Percentiles rank a stretch among this genome's conserved stretches.
Conservation (phyloP, 1,284 basidiomycete species). For the Trichosporon inkin region DNA sequence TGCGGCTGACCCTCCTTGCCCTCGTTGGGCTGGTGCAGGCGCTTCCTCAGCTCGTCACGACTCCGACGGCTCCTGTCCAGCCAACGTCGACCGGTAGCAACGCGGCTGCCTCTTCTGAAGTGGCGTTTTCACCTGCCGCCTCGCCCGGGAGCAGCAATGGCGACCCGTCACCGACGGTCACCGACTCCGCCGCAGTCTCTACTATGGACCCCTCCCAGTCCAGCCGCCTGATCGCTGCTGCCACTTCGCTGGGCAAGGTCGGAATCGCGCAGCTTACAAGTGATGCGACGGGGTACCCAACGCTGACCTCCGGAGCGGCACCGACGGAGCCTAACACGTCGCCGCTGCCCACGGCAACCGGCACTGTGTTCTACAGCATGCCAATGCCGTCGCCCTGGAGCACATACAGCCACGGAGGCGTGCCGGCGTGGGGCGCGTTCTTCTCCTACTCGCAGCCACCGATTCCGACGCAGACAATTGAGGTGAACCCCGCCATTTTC, state of each 20-base stretch:
- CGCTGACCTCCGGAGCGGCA: background rate
- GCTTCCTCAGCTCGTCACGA: too few relatives aligned
- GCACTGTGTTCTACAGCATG: background rate
- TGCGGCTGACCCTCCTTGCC: too few relatives aligned
- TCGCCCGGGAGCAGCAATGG: background rate
- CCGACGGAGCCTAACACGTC: slow-evolving; percentile 1
- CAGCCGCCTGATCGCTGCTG: background rate
- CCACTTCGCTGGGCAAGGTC: background rate
- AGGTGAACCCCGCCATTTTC: slow-evolving; percentile 3
- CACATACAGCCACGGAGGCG: background rate
- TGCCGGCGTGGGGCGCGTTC: slow-evolving; percentile 3
- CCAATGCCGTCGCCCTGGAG: background rate
- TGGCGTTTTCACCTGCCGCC: background rate
- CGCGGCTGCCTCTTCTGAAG: background rate
- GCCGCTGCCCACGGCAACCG: background rate
- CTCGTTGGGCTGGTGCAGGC: too few relatives aligned
- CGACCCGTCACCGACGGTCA: background rate
- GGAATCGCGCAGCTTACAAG: background rate
- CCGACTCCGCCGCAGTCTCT: background rate
- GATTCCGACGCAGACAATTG: background rate
- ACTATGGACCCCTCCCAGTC: background rate
- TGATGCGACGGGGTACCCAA: background rate
- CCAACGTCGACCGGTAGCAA: background rate
- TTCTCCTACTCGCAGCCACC: slow-evolving; percentile 7
- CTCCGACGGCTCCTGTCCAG: too few relatives aligned